Conservation (phyloP, 495 filamentous ascomycete species). For the Aspergillus coremiiformis region DNA sequence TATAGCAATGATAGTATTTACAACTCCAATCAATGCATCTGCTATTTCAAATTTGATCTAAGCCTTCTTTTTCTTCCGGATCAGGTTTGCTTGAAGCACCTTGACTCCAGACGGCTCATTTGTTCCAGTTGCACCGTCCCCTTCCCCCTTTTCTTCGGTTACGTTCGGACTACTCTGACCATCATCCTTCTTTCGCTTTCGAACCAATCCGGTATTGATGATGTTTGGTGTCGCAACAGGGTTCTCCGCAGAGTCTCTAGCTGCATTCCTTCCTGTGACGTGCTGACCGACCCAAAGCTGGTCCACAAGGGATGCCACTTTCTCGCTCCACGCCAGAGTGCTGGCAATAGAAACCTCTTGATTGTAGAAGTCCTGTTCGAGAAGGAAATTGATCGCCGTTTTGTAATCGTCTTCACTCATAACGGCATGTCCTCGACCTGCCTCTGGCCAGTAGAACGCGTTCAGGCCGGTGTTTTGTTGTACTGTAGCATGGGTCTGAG, state of each 20-base stretch:
- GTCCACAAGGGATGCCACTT: constrained; percentile 47
- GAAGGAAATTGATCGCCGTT: constrained; percentile 64
- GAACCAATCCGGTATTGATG: constrained; percentile 38
- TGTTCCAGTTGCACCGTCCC: neutral
- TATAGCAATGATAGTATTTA: neutral
- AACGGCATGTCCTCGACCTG: constrained; percentile 61
- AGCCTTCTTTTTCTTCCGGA: constrained; percentile 61
- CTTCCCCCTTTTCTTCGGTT: constrained; percentile 7
- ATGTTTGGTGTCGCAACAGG: constrained; percentile 30
- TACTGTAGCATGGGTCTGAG: neutral
- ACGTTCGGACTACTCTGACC: constrained; percentile 14
- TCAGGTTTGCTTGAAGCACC: constrained; percentile 48
- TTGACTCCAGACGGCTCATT: constrained; percentile 39
- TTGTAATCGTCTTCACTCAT: constrained; percentile 69
- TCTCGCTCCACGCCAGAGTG: constrained; percentile 65
- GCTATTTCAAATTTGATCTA: neutral
- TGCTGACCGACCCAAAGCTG: constrained; percentile 48
- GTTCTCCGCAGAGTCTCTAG: constrained; percentile 18
- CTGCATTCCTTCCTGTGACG: constrained; percentile 40
- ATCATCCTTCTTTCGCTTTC: constrained; percentile 48
- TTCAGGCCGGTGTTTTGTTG: constrained; percentile 27
- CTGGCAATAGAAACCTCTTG: constrained; percentile 58
- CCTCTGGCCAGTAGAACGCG: constrained; percentile 62
- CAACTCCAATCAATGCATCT: neutral
- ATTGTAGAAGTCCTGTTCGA: constrained; percentile 79